These are phyloP conservation scores for Alternaria burnsii DNA, from an alignment of 2,329 filamentous ascomycete genomes.

Conservation along the genomic window DNA sequence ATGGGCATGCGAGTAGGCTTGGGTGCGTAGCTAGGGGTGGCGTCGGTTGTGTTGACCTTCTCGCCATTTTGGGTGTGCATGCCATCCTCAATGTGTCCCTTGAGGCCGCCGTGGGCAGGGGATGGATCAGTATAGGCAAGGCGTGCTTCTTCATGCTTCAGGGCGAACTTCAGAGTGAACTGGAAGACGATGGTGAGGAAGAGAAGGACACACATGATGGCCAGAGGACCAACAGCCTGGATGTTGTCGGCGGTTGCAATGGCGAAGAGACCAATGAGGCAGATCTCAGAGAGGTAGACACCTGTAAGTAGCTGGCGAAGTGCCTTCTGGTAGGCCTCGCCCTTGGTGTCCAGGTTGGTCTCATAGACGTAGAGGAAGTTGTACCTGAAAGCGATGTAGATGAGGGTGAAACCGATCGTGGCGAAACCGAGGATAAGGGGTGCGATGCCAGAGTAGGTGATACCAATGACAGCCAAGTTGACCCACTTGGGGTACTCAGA, in stretches of 20 bases:
- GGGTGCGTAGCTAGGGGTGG: constrained; percentile 24
- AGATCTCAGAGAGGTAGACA: constrained; percentile 59
- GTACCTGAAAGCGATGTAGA: constrained; percentile 60
- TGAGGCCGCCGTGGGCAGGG: constrained; percentile 24
- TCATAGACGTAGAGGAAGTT: constrained; percentile 60
- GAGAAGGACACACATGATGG: constrained; percentile 54
- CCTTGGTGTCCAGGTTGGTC: constrained; percentile 58
- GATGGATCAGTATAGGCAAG: constrained; percentile 40
- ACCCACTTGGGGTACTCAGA: constrained; percentile 58
- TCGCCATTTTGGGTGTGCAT: constrained; percentile 21
- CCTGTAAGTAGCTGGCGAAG: constrained; percentile 58
- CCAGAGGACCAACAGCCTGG: constrained; percentile 52
- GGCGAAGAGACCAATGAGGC: constrained; percentile 58
- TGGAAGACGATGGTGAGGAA: constrained; percentile 54
- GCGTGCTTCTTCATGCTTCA: constrained; percentile 43
- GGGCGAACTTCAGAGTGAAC: constrained; percentile 43
- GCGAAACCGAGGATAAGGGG: constrained; percentile 59
- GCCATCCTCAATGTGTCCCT: constrained; percentile 35
- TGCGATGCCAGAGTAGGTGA: constrained; percentile 60
- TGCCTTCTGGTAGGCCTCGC: constrained; percentile 57
- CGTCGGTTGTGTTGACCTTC: constrained; percentile 4
- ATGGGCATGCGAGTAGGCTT: constrained; percentile 40
- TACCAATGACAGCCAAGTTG: constrained; percentile 56
- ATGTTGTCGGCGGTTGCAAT: constrained; percentile 48
- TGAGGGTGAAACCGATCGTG: constrained; percentile 53